Evolutionary conservation across 306 rosid species (phyloP).

Genomic region (Senna siamea): DNA sequence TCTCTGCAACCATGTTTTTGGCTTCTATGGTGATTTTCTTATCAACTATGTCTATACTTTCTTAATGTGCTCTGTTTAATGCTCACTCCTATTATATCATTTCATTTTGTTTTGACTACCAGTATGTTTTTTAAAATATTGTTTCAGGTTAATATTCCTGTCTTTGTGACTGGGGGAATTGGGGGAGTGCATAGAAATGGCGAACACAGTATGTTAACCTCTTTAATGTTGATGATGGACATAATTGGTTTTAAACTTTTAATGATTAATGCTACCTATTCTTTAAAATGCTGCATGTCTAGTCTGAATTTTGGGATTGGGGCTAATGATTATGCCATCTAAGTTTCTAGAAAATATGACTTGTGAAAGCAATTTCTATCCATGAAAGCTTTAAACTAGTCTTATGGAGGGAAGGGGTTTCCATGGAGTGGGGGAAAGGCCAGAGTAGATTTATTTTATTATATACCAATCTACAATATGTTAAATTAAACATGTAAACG

Average conservation of each 20-base stretch:
- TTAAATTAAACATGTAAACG: slow-evolving; percentile 17
- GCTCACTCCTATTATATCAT: neutral
- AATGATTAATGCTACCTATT: slow-evolving; percentile 27
- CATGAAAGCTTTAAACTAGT: neutral
- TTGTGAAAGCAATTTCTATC: neutral
- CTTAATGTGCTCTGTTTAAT: slow-evolving; percentile 10
- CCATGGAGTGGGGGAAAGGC: too few species aligned
- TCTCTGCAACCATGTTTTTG: slow-evolving; percentile 88
- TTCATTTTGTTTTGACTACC: slow-evolving; percentile 26
- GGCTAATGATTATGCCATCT: neutral
- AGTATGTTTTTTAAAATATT: neutral
- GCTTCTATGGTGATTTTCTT: slow-evolving; percentile 68
- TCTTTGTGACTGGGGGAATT: slow-evolving; percentile 92
- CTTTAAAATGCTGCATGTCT: slow-evolving; percentile 9
- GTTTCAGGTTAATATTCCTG: slow-evolving; percentile 73
- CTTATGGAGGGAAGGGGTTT: neutral
- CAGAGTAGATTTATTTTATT: neutral
- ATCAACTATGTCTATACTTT: slow-evolving; percentile 16
- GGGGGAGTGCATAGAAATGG: slow-evolving; percentile 97
- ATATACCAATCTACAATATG: neutral
- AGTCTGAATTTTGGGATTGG: neutral
- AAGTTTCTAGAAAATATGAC: neutral
- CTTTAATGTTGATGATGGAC: slow-evolving; percentile 26
- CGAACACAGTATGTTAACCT: slow-evolving; percentile 67
- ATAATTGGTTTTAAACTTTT: slow-evolving; percentile 14